phyloP scores from a whole-genome alignment of 371 early-diverging fungal genomes.

The Saksenaea vasiformis region DNA sequence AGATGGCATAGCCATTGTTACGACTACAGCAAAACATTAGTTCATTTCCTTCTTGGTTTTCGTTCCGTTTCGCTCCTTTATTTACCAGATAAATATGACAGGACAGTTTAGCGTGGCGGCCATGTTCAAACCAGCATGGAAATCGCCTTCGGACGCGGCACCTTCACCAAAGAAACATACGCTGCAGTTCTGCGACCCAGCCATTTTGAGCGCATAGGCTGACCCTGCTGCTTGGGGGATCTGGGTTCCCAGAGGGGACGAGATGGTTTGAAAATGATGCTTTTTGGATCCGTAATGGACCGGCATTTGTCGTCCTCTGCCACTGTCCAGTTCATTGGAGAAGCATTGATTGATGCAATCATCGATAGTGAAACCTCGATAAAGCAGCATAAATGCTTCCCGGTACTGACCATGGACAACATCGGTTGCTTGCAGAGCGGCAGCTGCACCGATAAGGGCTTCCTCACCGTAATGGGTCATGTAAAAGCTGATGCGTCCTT shows the following conservation, averaged over 20 bases:
- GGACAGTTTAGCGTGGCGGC: constrained; percentile 92
- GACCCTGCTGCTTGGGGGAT: constrained; percentile 98
- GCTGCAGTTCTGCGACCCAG: constrained; percentile 74
- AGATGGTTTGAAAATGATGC: constrained; percentile 94
- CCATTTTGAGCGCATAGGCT: constrained; percentile 92
- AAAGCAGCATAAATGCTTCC: constrained; percentile 90
- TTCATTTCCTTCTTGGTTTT: too few species aligned
- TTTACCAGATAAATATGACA: constrained; percentile 92
- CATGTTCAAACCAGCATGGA: constrained; percentile 97
- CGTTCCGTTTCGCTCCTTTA: too few species aligned
- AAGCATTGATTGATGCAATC: constrained; percentile 97
- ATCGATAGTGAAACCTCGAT: constrained; percentile 92
- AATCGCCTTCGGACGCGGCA: constrained; percentile 97
- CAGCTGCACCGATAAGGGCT: constrained; percentile 91
- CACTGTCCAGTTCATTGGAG: constrained; percentile 83
- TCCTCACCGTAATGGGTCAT: constrained; percentile 99
- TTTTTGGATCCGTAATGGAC: constrained; percentile 92
- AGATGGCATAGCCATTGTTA: constrained; percentile 98
- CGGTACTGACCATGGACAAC: constrained; percentile 96
- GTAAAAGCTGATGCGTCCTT: constrained; percentile 97
- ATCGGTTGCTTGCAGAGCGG: constrained; percentile 83
- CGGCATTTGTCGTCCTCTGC: constrained; percentile 98
- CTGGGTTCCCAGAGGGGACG: constrained; percentile 96
- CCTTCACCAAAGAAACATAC: constrained; percentile 98
- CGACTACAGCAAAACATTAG: too few species aligned